A percentile compares a stretch with the other conserved stretches of the same genome.
These are phyloP conservation scores for Boletus eberwhitei DNA, from an alignment of 768 basidiomycete genomes.

Conservation along the genomic window DNA sequence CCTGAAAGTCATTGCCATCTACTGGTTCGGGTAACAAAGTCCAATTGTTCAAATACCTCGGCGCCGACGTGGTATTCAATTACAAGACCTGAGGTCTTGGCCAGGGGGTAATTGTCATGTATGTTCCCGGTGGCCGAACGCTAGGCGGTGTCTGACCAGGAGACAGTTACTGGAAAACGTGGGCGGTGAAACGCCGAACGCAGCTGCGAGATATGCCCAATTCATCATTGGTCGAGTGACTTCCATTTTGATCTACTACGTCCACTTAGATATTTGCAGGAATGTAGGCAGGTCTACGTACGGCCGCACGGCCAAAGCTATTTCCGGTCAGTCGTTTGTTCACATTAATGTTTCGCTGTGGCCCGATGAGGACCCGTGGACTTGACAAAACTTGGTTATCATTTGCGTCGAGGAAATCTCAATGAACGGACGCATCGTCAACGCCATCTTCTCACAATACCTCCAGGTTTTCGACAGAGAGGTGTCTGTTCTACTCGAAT, in stretches of 20 bases:
- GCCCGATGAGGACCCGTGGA: background rate
- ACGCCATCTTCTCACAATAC: constrained; percentile 27
- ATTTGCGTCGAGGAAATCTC: constrained; percentile 39
- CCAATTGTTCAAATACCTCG: constrained; percentile 50
- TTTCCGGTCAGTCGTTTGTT: background rate
- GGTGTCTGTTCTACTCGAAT: constrained; percentile 37
- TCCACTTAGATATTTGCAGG: background rate
- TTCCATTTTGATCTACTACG: background rate
- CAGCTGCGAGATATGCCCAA: constrained; percentile 40
- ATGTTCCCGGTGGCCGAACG: background rate
- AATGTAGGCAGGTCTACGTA: background rate
- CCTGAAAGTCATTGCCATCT: constrained; percentile 54
- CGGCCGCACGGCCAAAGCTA: background rate
- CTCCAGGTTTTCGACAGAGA: constrained; percentile 38
- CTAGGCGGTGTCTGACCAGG: background rate
- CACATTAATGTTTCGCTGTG: background rate
- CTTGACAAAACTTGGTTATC: constrained; percentile 34
- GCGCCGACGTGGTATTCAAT: constrained; percentile 66
- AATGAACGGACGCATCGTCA: constrained; percentile 27
- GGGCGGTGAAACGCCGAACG: constrained; percentile 49
- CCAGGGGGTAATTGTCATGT: constrained; percentile 52
- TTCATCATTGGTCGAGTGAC: constrained; percentile 36
- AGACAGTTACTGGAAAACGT: constrained; percentile 39
- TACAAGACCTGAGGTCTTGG: constrained; percentile 62
- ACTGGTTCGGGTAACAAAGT: constrained; percentile 71